phyloP scores from a whole-genome alignment of 495 filamentous ascomycete genomes.

The Xylaria longipes region DNA sequence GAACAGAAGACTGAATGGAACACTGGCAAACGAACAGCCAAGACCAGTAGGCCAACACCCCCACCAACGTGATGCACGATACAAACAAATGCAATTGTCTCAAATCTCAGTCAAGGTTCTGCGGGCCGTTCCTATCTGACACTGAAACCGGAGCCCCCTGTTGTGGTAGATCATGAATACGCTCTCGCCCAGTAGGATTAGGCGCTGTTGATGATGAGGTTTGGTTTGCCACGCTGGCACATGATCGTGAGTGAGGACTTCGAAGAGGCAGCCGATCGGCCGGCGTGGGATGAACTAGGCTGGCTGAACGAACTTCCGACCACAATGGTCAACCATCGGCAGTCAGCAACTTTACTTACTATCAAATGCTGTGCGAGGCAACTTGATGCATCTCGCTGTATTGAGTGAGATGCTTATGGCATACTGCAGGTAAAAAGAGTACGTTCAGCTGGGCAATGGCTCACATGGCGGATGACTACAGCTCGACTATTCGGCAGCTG shows the following conservation, averaged over 20 bases:
- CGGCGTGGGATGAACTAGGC: background rate
- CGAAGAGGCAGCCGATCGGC: constrained; percentile 4
- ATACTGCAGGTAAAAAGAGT: background rate
- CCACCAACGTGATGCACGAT: background rate
- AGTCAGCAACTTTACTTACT: background rate
- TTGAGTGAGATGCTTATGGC: background rate
- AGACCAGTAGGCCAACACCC: background rate
- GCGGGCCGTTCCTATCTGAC: constrained; percentile 22
- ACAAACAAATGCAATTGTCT: background rate
- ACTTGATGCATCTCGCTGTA: constrained; percentile 9
- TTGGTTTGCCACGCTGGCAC: constrained; percentile 12
- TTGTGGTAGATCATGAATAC: background rate
- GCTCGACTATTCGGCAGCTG: background rate
- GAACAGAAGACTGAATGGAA: background rate
- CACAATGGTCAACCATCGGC: background rate
- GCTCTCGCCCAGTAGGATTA: background rate
- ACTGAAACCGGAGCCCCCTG: background rate
- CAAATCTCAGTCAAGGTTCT: constrained; percentile 11
- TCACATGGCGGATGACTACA: background rate
- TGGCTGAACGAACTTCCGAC: constrained; percentile 11
- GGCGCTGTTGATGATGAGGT: background rate
- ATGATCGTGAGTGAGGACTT: background rate
- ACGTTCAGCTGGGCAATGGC: background rate
- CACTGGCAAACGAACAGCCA: background rate
- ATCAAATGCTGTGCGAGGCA: constrained; percentile 16